Conservation (phyloP, 108 stramenopile species). For the Aurantiochytrium sp. region DNA sequence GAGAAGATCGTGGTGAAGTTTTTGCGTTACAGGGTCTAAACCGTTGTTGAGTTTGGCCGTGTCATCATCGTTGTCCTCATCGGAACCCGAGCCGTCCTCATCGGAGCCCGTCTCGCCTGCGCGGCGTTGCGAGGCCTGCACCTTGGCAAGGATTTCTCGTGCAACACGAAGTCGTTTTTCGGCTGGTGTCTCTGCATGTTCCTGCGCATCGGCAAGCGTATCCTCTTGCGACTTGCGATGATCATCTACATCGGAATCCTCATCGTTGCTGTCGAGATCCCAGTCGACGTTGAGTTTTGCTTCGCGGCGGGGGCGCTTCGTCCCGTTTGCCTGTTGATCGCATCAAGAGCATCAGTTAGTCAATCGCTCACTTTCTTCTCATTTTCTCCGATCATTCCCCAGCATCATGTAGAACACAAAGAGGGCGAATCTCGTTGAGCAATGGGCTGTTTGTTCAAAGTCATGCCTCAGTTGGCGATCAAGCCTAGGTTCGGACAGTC, state of each 20-base stretch:
- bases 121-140: constrained; percentile 29
- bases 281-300: constrained; percentile 19
- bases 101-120: not conserved
- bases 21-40: constrained; percentile 23
- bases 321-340: not conserved
- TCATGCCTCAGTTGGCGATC: not conserved
- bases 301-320: not conserved
- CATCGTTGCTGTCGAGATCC: constrained; percentile 10
- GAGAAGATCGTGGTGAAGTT: constrained; percentile 1
- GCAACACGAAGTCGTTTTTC: constrained; percentile 52
- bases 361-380: not conserved
- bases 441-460: too few relatives aligned
- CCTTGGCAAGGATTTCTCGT: constrained; percentile 36
- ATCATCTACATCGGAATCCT: not conserved
- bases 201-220: constrained; percentile 19
- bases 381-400: not conserved
- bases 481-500: constrained; percentile 4
- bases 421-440: too few relatives aligned
- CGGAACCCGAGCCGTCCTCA: constrained; percentile 10
- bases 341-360: too few relatives aligned
- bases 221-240: not conserved
- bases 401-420: too few relatives aligned
- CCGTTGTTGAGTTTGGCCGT: constrained; percentile 25
- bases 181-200: constrained; percentile 39
- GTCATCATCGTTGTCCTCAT: not conserved